Conservation (phyloP, 2,329 filamentous ascomycete species). For the Emydomyces testavorans region DNA sequence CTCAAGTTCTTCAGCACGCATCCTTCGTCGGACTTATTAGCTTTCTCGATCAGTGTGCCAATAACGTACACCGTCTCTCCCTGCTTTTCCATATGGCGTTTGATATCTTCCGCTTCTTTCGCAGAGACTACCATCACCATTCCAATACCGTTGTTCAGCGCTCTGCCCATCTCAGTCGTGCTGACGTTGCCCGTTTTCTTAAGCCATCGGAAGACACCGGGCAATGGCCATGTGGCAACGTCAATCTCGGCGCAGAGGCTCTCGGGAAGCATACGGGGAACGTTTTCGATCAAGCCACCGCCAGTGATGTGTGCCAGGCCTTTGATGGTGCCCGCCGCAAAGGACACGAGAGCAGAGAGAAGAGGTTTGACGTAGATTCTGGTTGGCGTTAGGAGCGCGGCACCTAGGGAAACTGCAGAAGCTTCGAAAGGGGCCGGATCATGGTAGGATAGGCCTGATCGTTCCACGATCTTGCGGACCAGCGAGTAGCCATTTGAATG, state of each 20-base stretch:
- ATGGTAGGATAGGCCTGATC: slow-evolving; percentile 58
- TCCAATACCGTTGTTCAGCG: slow-evolving; percentile 89
- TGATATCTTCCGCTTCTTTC: slow-evolving; percentile 51
- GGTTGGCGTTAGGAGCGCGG: slow-evolving; percentile 74
- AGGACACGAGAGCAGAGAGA: slow-evolving; percentile 48
- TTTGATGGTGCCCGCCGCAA: slow-evolving; percentile 40
- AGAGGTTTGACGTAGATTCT: slow-evolving; percentile 83
- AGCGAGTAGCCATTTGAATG: slow-evolving; percentile 98
- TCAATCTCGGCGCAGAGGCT: slow-evolving; percentile 72
- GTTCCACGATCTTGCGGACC: slow-evolving; percentile 77
- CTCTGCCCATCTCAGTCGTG: slow-evolving; percentile 70
- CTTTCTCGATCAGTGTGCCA: slow-evolving; percentile 55
- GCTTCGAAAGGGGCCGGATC: slow-evolving; percentile 66
- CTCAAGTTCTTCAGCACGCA: slow-evolving; percentile 54
- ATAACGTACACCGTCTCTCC: slow-evolving; percentile 70
- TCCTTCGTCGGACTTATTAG: slow-evolving; percentile 40
- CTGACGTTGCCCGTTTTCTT: slow-evolving; percentile 59
- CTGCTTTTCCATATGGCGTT: slow-evolving; percentile 48
- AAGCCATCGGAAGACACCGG: slow-evolving; percentile 77
- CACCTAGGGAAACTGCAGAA: slow-evolving; percentile 45
- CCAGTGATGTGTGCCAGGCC: slow-evolving; percentile 96
- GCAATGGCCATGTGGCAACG: slow-evolving; percentile 61
- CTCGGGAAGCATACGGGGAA: slow-evolving; percentile 80
- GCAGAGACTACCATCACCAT: slow-evolving; percentile 78
- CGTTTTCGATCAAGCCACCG: slow-evolving; percentile 83